Evolutionary conservation across 148 eudicot species (phyloP).

Genomic region (Heliamphora exappendiculata): DNA sequence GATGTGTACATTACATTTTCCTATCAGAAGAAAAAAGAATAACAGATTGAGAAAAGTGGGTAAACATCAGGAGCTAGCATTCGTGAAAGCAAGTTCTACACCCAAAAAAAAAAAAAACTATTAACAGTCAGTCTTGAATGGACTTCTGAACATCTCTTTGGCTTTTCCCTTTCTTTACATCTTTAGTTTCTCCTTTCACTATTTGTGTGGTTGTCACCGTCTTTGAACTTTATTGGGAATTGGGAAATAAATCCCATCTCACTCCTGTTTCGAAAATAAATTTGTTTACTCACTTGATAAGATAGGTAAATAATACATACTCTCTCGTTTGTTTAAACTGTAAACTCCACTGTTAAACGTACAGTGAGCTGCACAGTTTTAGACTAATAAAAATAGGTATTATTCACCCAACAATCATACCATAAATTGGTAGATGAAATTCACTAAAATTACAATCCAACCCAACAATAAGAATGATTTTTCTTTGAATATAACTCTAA

Average conservation of each 20-base stretch:
- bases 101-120: slow-evolving; percentile 4
- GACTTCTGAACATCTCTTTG: slow-evolving; percentile 13
- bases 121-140: slow-evolving; percentile 6
- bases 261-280: too few species aligned
- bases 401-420: too few species aligned
- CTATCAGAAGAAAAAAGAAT: neutral
- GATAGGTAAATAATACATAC: too few species aligned
- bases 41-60: neutral
- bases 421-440: slow-evolving; percentile 14
- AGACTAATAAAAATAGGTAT: too few species aligned
- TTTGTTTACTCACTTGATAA: too few species aligned
- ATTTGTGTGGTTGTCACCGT: slow-evolving; percentile 15
- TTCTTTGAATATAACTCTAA: neutral
- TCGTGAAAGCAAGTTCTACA: slow-evolving; percentile 2
- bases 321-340: too few species aligned
- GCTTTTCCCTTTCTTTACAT: neutral
- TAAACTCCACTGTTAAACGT: too few species aligned
- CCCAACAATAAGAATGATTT: neutral
- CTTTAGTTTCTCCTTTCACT: slow-evolving; percentile 8
- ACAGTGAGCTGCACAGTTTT: too few species aligned
- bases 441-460: neutral
- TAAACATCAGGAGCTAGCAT: slow-evolving; percentile 16
- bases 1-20: slow-evolving; percentile 1
- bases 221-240: slow-evolving; percentile 6
- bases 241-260: neutral